Evolutionary conservation across 345 rosid species (phyloP), one percentile per base, ranked within the genome.

Genomic region (Excoecaria agallocha): DNA sequence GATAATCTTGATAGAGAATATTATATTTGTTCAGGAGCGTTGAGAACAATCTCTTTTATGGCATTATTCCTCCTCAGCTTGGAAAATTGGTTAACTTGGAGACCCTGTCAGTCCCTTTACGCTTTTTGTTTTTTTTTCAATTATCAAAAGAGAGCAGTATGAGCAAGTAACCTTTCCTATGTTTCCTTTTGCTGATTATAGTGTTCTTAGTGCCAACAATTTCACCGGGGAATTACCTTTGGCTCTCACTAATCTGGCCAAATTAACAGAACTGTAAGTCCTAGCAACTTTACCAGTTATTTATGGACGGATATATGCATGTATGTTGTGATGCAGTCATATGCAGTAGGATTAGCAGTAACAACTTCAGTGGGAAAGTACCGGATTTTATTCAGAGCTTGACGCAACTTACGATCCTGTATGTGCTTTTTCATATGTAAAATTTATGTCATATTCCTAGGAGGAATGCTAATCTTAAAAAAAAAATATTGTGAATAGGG

Each of bases 261-360:
- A 20, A 12, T 46, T 68, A 50, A 68, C 30, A 37, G 52, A 25
- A n/a, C 8, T 75, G 78, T 75, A 68, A 37, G 68, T 50, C 20
- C 58, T 68, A 56, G 30, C 25, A 11, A 48, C 35, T 58, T 58
- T 3, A 10, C 2, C 61, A 16, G 61, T 56, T 56, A n/a, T 16
- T 12, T 56, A 20, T 8, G 24, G 6, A 24, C 61, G n/a, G 2
- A 56, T 56, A 56, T 56, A 56, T 17, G 20, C 49, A 3, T 59
- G 5, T 37, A n/a, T n/a, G 9, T 12, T 59, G 6, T 17, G 3
- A 22, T 16, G 24, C 8, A 16, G 54, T 46, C 43, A 17, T 20
- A 9, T 61, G 35, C 69, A 76, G 79, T 61, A 38, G 74, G 62
- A 52, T 76, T n/a, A 69, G 55, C 51, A 24, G 66, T 8, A 68